Evolutionary conservation across 2,329 filamentous ascomycete genomes (phyloP), one percentile per base, ranked within the genome.

Genomic region (Alternaria solani): DNA sequence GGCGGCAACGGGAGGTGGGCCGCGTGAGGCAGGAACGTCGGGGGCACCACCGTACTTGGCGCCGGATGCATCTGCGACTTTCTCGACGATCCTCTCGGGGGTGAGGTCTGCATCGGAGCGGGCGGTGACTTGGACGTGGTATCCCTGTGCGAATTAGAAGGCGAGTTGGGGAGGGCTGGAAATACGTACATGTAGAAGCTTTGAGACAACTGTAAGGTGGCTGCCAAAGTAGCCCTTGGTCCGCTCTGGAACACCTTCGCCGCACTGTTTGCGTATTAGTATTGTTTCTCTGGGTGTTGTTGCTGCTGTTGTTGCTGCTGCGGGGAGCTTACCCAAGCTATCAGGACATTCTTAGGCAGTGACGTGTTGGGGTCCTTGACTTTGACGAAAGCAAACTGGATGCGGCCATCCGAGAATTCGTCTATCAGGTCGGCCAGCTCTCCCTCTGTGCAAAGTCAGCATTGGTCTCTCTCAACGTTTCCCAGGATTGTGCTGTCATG

Each of bases 141-240:
- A 99, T 68, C 95, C 93, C 85, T 88, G 57, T 18, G 16, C 4
- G 16, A 14, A 23, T 71, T 75, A 48, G 71, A 75, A 30, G 64
- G 74, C 78, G 51, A 23, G n/a, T 56, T 16, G 41, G 25, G 23
- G n/a, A 42, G 36, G 26, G 28, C 14, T 38, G 34, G n/a, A 44
- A n/a, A 12, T 25, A 75, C 81, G 51, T 75, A 89, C 89, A 82
- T 97, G 94, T 42, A 99, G 87, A 69, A 97, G 86, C 81, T 97
- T 97, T 63, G 93, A 89, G 38, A 98, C 93, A 48, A 93, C 90
- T 62, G 91, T 89, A 48, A 95, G 84, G 81, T 99, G 94, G 81
- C 93, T 97, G 68, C 93, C 97, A 78, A 99, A 99, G 81, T 98
- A 98, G 67, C 95, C 95, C 82, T 98, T 99, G 63, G 94, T 98